These are phyloP conservation scores for Lichtheimia ramosa DNA, from an alignment of 371 early-diverging fungal species.

Conservation along the genomic window DNA sequence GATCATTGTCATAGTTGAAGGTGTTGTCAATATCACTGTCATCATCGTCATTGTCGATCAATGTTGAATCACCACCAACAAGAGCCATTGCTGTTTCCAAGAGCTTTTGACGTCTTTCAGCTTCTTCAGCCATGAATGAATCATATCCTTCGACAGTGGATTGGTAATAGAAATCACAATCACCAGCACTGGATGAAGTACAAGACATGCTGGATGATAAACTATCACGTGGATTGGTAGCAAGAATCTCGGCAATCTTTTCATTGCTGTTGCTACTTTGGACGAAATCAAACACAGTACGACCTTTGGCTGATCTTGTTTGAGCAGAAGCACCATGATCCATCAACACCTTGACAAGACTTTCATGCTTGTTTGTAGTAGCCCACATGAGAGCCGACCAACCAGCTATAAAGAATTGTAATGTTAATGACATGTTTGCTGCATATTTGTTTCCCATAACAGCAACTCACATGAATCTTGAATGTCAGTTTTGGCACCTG, in stretches of 20 bases:
- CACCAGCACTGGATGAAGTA: slow-evolving; percentile 36
- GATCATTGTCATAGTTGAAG: slow-evolving; percentile 21
- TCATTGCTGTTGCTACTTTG: slow-evolving; percentile 34
- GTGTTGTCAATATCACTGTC: slow-evolving; percentile 19
- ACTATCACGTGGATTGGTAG: slow-evolving; percentile 55
- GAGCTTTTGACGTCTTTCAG: slow-evolving; percentile 40
- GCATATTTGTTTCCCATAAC: too few relatives aligned
- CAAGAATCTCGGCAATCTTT: slow-evolving; percentile 59
- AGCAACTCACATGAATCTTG: slow-evolving; percentile 72
- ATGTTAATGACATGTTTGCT: not conserved
- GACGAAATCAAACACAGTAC: slow-evolving; percentile 77
- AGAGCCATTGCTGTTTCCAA: slow-evolving; percentile 32
- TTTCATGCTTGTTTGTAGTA: slow-evolving; percentile 78
- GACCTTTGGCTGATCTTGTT: slow-evolving; percentile 71
- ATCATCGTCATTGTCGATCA: slow-evolving; percentile 13
- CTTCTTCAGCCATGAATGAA: slow-evolving; percentile 46
- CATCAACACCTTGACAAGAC: slow-evolving; percentile 70
- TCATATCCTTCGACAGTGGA: slow-evolving; percentile 44
- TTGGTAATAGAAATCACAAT: slow-evolving; percentile 46
- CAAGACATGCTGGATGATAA: slow-evolving; percentile 44
- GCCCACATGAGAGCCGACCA: slow-evolving; percentile 96
- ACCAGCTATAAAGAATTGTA: slow-evolving; percentile 55
- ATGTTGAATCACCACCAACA: slow-evolving; percentile 11
- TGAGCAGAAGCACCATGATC: slow-evolving; percentile 77
- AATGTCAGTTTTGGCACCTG: slow-evolving; percentile 75